Evolutionary conservation across 768 basidiomycete genomes (phyloP).

Genomic region (Boletus rex-veris): DNA sequence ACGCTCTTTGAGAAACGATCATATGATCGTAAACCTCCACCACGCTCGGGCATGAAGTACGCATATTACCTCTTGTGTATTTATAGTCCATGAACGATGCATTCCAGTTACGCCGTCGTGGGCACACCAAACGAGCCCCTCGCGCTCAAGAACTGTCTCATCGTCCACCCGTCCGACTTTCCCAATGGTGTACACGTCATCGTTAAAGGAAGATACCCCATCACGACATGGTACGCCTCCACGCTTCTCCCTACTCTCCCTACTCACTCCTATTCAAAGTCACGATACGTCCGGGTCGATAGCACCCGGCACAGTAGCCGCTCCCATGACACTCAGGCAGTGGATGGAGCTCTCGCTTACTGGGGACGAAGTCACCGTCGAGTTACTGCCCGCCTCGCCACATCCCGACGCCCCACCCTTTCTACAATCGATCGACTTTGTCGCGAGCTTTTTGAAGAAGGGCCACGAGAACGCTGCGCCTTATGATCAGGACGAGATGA

Average conservation of each 20-base stretch:
- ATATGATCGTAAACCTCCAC: slow-evolving; percentile 40
- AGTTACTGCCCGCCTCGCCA: slow-evolving; percentile 47
- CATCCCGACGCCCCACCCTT: slow-evolving; percentile 57
- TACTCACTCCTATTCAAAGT: slow-evolving; percentile 42
- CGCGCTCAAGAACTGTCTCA: slow-evolving; percentile 77
- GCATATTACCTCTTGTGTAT: neutral
- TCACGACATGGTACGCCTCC: slow-evolving; percentile 69
- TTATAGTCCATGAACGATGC: neutral
- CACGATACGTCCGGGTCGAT: slow-evolving; percentile 78
- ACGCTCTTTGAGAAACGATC: slow-evolving; percentile 50
- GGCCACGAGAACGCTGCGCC: slow-evolving; percentile 56
- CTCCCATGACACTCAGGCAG: slow-evolving; percentile 73
- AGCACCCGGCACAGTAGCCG: slow-evolving; percentile 66
- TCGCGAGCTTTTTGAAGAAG: slow-evolving; percentile 62
- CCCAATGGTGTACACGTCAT: slow-evolving; percentile 67
- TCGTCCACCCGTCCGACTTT: slow-evolving; percentile 80
- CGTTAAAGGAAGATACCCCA: slow-evolving; percentile 64
- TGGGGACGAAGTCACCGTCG: slow-evolving; percentile 74
- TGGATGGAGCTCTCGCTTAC: slow-evolving; percentile 84
- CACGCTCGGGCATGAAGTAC: slow-evolving; percentile 31
- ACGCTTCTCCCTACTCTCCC: neutral
- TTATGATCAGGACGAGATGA: slow-evolving; percentile 89
- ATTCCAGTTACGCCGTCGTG: slow-evolving; percentile 52
- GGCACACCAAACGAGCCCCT: slow-evolving; percentile 60
- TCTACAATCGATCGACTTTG: slow-evolving; percentile 76